Conservation (phyloP, 2,329 filamentous ascomycete genomes). For the Claviceps citrina region DNA sequence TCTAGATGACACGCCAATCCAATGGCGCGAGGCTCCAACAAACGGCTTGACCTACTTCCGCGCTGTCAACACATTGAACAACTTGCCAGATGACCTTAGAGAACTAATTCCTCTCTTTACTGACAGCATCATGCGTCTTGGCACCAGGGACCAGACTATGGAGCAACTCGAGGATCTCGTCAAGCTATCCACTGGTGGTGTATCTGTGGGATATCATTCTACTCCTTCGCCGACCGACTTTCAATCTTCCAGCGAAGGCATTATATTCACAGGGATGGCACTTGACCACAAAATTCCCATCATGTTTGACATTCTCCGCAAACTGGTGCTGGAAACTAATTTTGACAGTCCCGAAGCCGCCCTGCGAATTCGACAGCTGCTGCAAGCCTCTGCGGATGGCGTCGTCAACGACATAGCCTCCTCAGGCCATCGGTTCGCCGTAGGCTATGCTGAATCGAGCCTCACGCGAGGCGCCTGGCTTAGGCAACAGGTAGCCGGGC, state of each 20-base stretch:
- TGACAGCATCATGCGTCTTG: conserved; percentile 82
- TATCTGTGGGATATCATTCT: conserved; percentile 73
- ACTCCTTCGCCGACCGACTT: conserved; percentile 62
- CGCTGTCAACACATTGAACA: conserved; percentile 64
- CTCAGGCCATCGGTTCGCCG: conserved; percentile 75
- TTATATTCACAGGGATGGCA: conserved; percentile 73
- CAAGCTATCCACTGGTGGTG: conserved; percentile 87
- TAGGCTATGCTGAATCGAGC: conserved; percentile 66
- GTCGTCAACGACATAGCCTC: conserved; percentile 85
- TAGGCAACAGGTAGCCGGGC: conserved; percentile 73
- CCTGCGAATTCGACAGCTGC: conserved; percentile 66
- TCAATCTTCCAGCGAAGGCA: conserved; percentile 57
- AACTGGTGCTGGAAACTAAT: conserved; percentile 71
- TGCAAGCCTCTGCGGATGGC: conserved; percentile 76
- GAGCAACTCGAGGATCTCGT: conserved; percentile 91
- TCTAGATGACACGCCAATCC: conserved; percentile 51
- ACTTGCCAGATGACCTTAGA: conserved; percentile 70
- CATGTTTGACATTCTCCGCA: conserved; percentile 76
- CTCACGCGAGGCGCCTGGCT: conserved; percentile 58
- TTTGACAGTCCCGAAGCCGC: conserved; percentile 75
- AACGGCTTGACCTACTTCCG: conserved; percentile 96
- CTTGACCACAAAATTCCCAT: conserved; percentile 78
- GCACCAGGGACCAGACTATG: conserved; percentile 76
- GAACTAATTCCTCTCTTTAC: conserved; percentile 79
- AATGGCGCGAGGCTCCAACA: conserved; percentile 85